phyloP scores from a whole-genome alignment of 768 basidiomycete genomes.

The Paxillus rubicundulus region DNA sequence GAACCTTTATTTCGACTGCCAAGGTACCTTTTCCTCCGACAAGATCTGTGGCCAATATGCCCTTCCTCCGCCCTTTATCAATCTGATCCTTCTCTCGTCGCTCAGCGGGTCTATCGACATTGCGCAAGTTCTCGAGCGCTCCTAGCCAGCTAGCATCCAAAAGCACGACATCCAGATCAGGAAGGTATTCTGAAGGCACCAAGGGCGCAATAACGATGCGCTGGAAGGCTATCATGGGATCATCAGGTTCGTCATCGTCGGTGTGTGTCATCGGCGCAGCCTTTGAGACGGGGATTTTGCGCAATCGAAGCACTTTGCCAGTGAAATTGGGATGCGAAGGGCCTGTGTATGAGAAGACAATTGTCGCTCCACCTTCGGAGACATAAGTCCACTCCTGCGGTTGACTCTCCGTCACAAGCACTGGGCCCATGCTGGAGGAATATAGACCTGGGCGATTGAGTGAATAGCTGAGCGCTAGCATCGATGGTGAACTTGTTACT shows the following conservation, averaged over 20 bases:
- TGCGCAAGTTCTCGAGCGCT: conserved; percentile 43
- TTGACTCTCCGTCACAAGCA: conserved; percentile 25
- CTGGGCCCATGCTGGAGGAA: conserved; percentile 10
- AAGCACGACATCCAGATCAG: conserved; percentile 49
- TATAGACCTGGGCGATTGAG: too few relatives aligned
- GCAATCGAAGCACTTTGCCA: conserved; percentile 72
- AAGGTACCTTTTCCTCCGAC: conserved; percentile 57
- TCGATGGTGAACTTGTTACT: too few relatives aligned
- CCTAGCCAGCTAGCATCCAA: conserved; percentile 58
- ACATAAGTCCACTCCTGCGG: conserved; percentile 75
- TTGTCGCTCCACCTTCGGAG: conserved; percentile 89
- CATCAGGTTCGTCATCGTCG: conserved; percentile 38
- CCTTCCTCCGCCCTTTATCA: conserved; percentile 53
- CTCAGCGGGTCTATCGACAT: conserved; percentile 52
- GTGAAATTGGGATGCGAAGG: conserved; percentile 47
- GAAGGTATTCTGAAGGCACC: conserved; percentile 59
- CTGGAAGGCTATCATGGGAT: conserved; percentile 55
- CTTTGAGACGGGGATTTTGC: conserved; percentile 46
- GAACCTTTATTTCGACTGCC: conserved; percentile 90
- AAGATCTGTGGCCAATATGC: conserved; percentile 78
- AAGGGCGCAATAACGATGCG: conserved; percentile 60
- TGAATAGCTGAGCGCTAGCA: too few relatives aligned
- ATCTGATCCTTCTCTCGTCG: conserved; percentile 58
- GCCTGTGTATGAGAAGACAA: conserved; percentile 83
- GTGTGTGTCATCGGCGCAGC: conserved; percentile 18